Percentiles rank a stretch among this genome's conserved stretches.
These are phyloP conservation scores for Lagerstroemia fauriei DNA, from an alignment of 441 rosid genomes.

Conservation along the genomic window DNA sequence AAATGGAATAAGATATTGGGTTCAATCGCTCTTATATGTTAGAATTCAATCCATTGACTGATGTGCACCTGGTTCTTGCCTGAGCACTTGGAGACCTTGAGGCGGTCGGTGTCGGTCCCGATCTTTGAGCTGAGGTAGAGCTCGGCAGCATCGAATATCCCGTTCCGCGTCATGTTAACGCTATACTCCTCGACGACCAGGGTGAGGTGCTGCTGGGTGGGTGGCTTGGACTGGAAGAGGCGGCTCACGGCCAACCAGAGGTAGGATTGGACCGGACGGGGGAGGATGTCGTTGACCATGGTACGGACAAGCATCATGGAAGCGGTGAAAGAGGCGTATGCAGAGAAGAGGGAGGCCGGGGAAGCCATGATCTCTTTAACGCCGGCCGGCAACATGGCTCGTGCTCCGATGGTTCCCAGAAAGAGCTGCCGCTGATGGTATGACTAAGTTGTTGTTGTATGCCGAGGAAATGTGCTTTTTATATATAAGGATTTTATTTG, in stretches of 20 bases:
- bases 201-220: slow-evolving; percentile 11
- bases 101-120: slow-evolving; percentile 41
- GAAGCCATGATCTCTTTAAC: slow-evolving; percentile 10
- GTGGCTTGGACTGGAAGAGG: slow-evolving; percentile 23
- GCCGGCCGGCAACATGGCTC: neutral
- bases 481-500: no score
- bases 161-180: slow-evolving; percentile 25
- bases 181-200: slow-evolving; percentile 25
- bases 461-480: no score
- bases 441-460: no score
- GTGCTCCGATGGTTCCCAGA: neutral
- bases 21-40: no score
- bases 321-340: slow-evolving; percentile 53
- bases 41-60: no score
- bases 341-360: slow-evolving; percentile 46
- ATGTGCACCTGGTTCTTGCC: slow-evolving; percentile 22
- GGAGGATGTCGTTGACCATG: slow-evolving; percentile 47
- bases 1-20: no score
- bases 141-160: slow-evolving; percentile 39
- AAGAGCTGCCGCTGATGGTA: neutral
- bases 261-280: slow-evolving; percentile 35
- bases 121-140: slow-evolving; percentile 42
- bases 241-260: slow-evolving; percentile 25
- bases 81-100: slow-evolving; percentile 28
- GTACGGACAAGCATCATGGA: slow-evolving; percentile 50